phyloP scores from a whole-genome alignment of 176 grass and related monocot genomes.

The Saccharum officinarum region DNA sequence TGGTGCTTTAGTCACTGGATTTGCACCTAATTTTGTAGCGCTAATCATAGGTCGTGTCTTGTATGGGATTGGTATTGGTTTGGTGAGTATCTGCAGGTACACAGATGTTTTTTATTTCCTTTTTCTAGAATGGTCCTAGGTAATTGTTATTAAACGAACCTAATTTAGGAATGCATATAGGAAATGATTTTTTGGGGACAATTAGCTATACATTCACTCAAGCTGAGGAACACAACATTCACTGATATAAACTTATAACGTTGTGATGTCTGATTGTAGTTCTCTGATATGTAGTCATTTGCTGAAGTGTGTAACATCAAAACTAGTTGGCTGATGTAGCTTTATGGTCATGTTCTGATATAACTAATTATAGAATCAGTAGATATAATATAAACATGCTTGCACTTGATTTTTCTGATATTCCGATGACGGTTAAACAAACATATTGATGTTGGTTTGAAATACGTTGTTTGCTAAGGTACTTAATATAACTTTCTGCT shows the following conservation, averaged over 20 bases:
- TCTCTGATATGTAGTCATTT: background rate
- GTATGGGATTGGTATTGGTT: conserved; percentile 80
- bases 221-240: background rate
- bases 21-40: conserved; percentile 59
- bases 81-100: conserved; percentile 56
- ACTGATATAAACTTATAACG: background rate
- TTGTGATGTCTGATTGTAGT: background rate
- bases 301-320: background rate
- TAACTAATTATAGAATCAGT: background rate
- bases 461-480: background rate
- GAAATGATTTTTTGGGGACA: background rate
- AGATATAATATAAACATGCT: background rate
- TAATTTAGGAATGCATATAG: background rate
- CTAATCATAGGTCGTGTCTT: conserved; percentile 79
- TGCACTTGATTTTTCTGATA: background rate
- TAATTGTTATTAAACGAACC: background rate
- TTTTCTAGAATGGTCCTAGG: background rate
- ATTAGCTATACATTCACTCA: background rate
- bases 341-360: background rate
- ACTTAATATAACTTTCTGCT: background rate
- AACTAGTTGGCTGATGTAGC: background rate
- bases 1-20: conserved; percentile 74
- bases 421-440: background rate
- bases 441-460: background rate
- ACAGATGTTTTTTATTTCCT: background rate